These are phyloP conservation scores for Fusarium sp. DNA, from an alignment of 2,329 filamentous ascomycete genomes.

Conservation along the genomic window DNA sequence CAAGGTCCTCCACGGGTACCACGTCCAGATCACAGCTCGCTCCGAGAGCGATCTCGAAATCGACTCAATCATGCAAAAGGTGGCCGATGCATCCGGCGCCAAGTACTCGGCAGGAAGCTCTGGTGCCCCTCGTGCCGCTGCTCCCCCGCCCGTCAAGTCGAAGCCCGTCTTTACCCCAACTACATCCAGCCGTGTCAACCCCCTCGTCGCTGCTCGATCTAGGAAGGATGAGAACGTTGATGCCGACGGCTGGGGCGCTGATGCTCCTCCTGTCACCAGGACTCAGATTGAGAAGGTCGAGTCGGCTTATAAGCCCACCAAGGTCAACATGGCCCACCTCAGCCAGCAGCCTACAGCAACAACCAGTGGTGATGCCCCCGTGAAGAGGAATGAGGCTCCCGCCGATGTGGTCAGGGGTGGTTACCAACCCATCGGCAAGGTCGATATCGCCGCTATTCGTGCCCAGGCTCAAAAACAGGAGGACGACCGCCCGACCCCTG, in stretches of 20 bases:
- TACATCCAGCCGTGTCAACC: slow-evolving; percentile 62
- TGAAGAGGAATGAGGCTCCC: slow-evolving; percentile 54
- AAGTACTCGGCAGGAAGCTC: slow-evolving; percentile 83
- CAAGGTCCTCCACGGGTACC: slow-evolving; percentile 94
- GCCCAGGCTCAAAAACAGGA: slow-evolving; percentile 71
- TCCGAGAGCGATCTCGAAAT: slow-evolving; percentile 88
- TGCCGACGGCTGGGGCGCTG: slow-evolving; percentile 90
- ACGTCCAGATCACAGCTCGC: slow-evolving; percentile 95
- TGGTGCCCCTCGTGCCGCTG: slow-evolving; percentile 59
- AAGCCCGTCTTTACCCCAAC: slow-evolving; percentile 94
- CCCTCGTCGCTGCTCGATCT: slow-evolving; percentile 71
- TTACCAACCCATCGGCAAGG: slow-evolving; percentile 94
- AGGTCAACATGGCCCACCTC: slow-evolving; percentile 90
- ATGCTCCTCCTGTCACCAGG: slow-evolving; percentile 89
- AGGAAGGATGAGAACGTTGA: slow-evolving; percentile 69
- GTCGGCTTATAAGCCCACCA: slow-evolving; percentile 92
- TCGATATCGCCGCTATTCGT: slow-evolving; percentile 94
- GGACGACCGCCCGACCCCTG: slow-evolving; percentile 81
- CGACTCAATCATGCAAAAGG: slow-evolving; percentile 88
- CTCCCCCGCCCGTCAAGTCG: slow-evolving; percentile 75
- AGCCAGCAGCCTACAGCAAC: slow-evolving; percentile 74
- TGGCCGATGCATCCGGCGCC: slow-evolving; percentile 90
- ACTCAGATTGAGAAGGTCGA: slow-evolving; percentile 90
- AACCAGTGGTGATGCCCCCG: slow-evolving; percentile 63
- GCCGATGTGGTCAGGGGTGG: slow-evolving; percentile 79